Evolutionary conservation across 176 grass and related monocot genomes (phyloP), one percentile per base, ranked within the genome.

Genomic region (maize (Zea mays)): DNA sequence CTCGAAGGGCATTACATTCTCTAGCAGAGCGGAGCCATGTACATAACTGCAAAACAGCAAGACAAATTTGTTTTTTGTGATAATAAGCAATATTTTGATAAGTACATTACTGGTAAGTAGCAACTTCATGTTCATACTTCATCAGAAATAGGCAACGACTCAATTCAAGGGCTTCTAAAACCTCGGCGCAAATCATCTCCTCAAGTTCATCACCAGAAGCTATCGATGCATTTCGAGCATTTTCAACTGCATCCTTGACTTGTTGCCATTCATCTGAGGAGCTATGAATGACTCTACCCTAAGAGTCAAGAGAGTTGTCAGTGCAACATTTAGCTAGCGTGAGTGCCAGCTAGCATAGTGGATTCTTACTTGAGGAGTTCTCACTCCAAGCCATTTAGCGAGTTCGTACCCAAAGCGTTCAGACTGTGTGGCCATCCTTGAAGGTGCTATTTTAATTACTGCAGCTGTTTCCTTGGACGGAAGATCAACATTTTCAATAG

Each of bases 351-450:
- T 68, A 74, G 33, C 19, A 75, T 74, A 68, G 19, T 34, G 77
- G 57, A 38, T 66, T 79, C 75, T 74, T 72, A 97, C 94, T 89
- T 94, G 94, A 80, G 94, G 94, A 62, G 94, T 92, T 73, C 85
- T 88, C 59, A 97, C 89, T 64, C 91, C 79, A 61, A 97, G 86
- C 91, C 89, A 94, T 92, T 87, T 97, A 35, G 94, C 94, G 43
- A 97, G 86, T 88, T 97, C 91, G 67, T 97, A 92, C 9, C 94
- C 94, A 48, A 97, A 84, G 62, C 94, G 87, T 80, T 94, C 94
- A 33, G 94, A 97, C 73, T 97, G 94, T 48, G 94, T 97, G 62
- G 94, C 91, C 94, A 97, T 97, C 79, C 94, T 93, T 44, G 94
- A 94, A 73, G 91, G 88, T 71, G 91, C 87, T 70, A 97, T 93